phyloP scores from a whole-genome alignment of 2,329 filamentous ascomycete species.

The Cercospora brassicicola region DNA sequence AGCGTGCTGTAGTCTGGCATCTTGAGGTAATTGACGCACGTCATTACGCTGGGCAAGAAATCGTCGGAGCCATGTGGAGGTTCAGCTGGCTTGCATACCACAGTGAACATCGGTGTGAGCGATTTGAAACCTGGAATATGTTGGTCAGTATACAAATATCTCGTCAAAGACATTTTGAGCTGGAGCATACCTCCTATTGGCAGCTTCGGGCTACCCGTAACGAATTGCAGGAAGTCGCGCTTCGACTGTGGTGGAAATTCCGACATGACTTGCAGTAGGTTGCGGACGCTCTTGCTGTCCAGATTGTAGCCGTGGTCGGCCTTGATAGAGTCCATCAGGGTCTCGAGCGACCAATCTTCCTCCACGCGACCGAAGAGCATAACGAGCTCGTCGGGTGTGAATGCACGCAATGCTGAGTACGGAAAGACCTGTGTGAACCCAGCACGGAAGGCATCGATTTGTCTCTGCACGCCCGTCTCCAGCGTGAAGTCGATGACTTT shows the following conservation, averaged over 20 bases:
- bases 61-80: conserved; percentile 91
- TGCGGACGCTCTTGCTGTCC: conserved; percentile 93
- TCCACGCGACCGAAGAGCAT: conserved; percentile 90
- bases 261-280: conserved; percentile 92
- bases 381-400: conserved; percentile 92
- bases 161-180: conserved; percentile 6
- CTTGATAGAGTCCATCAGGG: conserved; percentile 97
- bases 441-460: conserved; percentile 84
- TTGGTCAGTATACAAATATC: conserved; percentile 23
- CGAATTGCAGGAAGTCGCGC: conserved; percentile 94
- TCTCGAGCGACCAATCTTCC: conserved; percentile 97
- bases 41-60: conserved; percentile 99
- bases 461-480: conserved; percentile 79
- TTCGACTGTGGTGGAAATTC: conserved; percentile 72
- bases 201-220: conserved; percentile 95
- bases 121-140: conserved; percentile 77
- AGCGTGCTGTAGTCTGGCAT: conserved; percentile 87
- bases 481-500: conserved; percentile 89
- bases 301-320: conserved; percentile 98
- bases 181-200: conserved; percentile 83
- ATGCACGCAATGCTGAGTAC: conserved; percentile 85
- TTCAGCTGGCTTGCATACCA: conserved; percentile 98
- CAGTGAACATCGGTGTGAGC: conserved; percentile 96
- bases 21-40: conserved; percentile 98
- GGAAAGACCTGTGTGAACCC: conserved; percentile 97